Conservation (phyloP, 2,329 filamentous ascomycete genomes). For the Arthrobotrys conoides region DNA sequence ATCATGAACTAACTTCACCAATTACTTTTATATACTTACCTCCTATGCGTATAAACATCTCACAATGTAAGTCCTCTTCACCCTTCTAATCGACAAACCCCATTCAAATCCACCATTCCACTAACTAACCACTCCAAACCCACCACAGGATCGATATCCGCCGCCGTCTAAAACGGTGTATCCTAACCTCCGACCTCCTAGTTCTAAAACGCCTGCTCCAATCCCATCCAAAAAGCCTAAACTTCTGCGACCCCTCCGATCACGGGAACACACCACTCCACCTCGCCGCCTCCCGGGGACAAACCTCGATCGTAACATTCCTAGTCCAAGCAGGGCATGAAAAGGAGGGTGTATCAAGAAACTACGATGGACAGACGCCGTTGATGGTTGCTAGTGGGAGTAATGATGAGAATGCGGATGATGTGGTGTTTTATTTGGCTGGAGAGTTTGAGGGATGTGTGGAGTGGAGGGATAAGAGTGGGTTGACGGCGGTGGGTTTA, state of each 20-base stretch:
- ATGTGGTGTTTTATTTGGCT: constrained; percentile 62
- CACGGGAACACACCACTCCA: constrained; percentile 62
- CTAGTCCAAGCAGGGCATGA: constrained; percentile 61
- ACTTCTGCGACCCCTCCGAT: constrained; percentile 62
- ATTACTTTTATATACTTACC: too few relatives aligned
- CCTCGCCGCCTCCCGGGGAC: constrained; percentile 62
- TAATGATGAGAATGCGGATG: constrained; percentile 58
- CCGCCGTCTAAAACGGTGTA: constrained; percentile 63
- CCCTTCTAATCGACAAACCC: background rate
- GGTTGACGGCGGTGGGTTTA: constrained; percentile 61
- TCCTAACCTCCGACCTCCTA: constrained; percentile 63
- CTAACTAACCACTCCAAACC: background rate
- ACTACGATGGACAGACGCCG: constrained; percentile 63
- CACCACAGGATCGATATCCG: constrained; percentile 63
- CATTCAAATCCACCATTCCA: too few relatives aligned
- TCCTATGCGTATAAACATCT: background rate
- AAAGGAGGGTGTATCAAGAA: constrained; percentile 61
- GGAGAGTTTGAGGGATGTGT: constrained; percentile 59
- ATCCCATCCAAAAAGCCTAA: constrained; percentile 62
- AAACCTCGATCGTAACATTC: constrained; percentile 61
- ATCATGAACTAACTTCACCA: too few relatives aligned
- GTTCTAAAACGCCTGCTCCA: constrained; percentile 63
- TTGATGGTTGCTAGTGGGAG: constrained; percentile 63
- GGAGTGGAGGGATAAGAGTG: constrained; percentile 63
- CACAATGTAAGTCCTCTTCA: constrained; percentile 21